These are phyloP conservation scores for Polyporus arcularius DNA, from an alignment of 768 basidiomycete genomes.

Conservation along the genomic window DNA sequence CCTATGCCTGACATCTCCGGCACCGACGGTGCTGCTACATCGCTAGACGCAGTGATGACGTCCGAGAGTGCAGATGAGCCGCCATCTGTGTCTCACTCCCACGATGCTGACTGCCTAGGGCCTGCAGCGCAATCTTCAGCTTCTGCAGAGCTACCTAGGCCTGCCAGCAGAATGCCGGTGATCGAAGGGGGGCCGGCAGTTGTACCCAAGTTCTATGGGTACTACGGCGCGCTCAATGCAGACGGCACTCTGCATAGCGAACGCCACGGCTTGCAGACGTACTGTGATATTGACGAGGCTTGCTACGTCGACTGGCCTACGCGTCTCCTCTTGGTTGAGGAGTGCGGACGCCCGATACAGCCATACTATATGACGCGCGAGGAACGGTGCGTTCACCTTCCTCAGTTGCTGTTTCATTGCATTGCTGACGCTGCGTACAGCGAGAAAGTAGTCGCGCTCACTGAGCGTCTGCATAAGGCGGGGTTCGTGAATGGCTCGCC, in stretches of 20 bases:
- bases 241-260: background rate
- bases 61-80: background rate
- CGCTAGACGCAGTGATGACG: conserved; percentile 42
- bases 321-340: conserved; percentile 48
- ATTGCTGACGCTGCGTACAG: background rate
- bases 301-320: conserved; percentile 24
- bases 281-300: background rate
- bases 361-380: conserved; percentile 23
- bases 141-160: background rate
- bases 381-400: conserved; percentile 18
- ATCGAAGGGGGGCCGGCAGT: conserved; percentile 34
- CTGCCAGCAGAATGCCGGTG: background rate
- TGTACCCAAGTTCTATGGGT: conserved; percentile 68
- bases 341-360: conserved; percentile 43
- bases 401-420: too few relatives aligned
- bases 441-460: background rate
- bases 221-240: conserved; percentile 41
- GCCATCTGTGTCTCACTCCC: too few relatives aligned
- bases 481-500: conserved; percentile 45
- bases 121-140: background rate
- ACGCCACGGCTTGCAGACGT: background rate
- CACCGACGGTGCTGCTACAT: conserved; percentile 42
- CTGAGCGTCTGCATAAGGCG: conserved; percentile 15
- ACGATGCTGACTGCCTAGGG: background rate
- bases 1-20: too few relatives aligned